Base-by-base conservation (phyloP, 345 rosid species). In the Salix koriyanagi region DNA sequence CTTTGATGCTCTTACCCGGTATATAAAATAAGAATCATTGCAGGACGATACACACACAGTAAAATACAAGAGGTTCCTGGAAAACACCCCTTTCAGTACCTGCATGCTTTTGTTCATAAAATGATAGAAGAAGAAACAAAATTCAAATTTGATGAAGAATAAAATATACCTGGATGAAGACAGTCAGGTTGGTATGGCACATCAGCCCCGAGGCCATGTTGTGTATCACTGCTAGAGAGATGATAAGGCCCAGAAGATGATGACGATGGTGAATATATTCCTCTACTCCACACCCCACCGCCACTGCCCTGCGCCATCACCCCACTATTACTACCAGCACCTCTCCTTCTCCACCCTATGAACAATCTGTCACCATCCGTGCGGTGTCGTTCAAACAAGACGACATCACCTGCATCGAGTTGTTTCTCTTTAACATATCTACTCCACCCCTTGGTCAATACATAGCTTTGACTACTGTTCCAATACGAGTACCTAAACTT, bases 391-490 rank as follows among this genome's bases (percentile, higher is more conserved):
- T 86, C 85, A 79, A 93, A 93, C 72, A 84, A 82, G 76, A 91
- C 86, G 37, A 89, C 80, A 75, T 93, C 98, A 0, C 98, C 98
- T 1, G 97, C 97, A 61, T 88, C 95, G 0, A 93, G 91, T 64
- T 88, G 88, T 81, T 93, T 93, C 79, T 93, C 98, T 76, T 91
- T 93, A 19, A 93, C 97, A 72, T 91, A 93, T 60, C 93, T 78
- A 75, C 98, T 91, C 98, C 98, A 93, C 8, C 98, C 98, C 84
- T 93, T 93, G 8, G 98, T 93, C 79, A 93, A 74, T 21, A 93
- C 97, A 71, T 93, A 93, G 86, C 97, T 93, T 50, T 93, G 97
- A 70, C 97, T 93, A 54, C 92, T 89, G 72, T 85, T 88, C 98
- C 98, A 93, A 71, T 91, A 93, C 7, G 98, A 93, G 87, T 93